Evolutionary conservation across 2,329 filamentous ascomycete species (phyloP).

Genomic region (Neodidymelliopsis sp.): DNA sequence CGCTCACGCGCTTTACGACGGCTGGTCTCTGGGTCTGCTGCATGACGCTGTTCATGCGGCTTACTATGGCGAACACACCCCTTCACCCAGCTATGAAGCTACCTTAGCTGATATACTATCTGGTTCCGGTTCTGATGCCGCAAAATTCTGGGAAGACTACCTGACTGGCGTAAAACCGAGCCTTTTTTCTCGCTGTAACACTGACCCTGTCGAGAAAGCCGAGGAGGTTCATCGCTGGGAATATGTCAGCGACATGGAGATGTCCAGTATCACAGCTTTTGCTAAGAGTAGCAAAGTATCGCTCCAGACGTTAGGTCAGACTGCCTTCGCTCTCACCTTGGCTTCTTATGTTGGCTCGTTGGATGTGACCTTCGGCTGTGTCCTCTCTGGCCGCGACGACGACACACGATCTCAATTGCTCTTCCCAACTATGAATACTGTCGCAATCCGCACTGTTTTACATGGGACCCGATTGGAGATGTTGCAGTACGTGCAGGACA

Average conservation of each 20-base stretch:
- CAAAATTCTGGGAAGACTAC: constrained; percentile 75
- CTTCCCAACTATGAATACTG: constrained; percentile 94
- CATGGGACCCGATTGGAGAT: constrained; percentile 72
- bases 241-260: constrained; percentile 52
- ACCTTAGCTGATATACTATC: constrained; percentile 64
- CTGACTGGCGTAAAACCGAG: constrained; percentile 61
- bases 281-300: constrained; percentile 74
- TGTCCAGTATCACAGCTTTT: constrained; percentile 60
- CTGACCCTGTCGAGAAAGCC: constrained; percentile 3
- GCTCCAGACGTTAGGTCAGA: constrained; percentile 77
- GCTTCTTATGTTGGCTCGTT: constrained; percentile 68
- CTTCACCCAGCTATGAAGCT: constrained; percentile 59
- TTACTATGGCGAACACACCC: constrained; percentile 59
- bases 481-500: constrained; percentile 76
- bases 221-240: constrained; percentile 55
- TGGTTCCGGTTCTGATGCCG: constrained; percentile 56
- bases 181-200: constrained; percentile 47
- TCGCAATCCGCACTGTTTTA: constrained; percentile 75
- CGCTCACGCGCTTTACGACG: constrained; percentile 88
- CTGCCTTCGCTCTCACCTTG: constrained; percentile 76
- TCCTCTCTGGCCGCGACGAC: constrained; percentile 84
- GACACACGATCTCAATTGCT: constrained; percentile 71
- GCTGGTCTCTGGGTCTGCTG: constrained; percentile 79
- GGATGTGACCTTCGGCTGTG: constrained; percentile 82
- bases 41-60: constrained; percentile 74